phyloP scores from a whole-genome alignment of 2,329 filamentous ascomycete genomes.

The Paraphaeosphaeria minitans region DNA sequence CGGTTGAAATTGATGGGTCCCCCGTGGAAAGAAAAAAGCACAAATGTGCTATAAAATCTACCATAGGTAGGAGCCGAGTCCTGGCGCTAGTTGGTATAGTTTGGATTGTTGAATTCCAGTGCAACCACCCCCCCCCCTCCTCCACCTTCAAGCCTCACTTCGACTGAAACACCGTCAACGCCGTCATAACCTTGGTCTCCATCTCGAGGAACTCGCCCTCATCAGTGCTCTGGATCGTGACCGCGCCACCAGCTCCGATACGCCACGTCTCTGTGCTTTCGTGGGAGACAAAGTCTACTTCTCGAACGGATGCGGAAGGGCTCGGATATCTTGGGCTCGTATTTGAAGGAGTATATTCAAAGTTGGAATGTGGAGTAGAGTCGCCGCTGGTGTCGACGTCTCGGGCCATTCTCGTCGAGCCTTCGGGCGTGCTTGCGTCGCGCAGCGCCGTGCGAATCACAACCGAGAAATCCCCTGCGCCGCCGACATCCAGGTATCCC shows the following conservation, averaged over 20 bases:
- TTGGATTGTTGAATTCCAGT: conserved; percentile 1
- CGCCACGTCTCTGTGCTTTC: conserved; percentile 61
- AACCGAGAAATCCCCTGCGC: conserved; percentile 83
- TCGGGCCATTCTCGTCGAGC: background rate
- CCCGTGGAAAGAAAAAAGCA: background rate
- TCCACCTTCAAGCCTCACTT: background rate
- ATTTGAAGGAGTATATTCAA: background rate
- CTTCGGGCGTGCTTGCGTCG: conserved; percentile 19
- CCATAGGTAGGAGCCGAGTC: background rate
- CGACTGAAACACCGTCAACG: conserved; percentile 15
- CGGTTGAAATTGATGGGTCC: background rate
- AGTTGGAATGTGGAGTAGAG: background rate
- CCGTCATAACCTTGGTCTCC: conserved; percentile 50
- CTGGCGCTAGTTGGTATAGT: background rate
- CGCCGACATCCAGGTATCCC: conserved; percentile 82
- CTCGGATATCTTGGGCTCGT: conserved; percentile 1
- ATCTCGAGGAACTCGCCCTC: conserved; percentile 87
- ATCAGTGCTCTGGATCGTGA: conserved; percentile 79
- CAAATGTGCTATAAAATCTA: background rate
- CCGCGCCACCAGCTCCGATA: conserved; percentile 83
- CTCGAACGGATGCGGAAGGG: conserved; percentile 1
- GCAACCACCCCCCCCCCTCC: too few species aligned
- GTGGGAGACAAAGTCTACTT: background rate
- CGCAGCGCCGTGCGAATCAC: conserved; percentile 77
- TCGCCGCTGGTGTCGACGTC: background rate